Base-by-base conservation (phyloP, 169 alveolate species). In the Cytauxzoon felis region DNA sequence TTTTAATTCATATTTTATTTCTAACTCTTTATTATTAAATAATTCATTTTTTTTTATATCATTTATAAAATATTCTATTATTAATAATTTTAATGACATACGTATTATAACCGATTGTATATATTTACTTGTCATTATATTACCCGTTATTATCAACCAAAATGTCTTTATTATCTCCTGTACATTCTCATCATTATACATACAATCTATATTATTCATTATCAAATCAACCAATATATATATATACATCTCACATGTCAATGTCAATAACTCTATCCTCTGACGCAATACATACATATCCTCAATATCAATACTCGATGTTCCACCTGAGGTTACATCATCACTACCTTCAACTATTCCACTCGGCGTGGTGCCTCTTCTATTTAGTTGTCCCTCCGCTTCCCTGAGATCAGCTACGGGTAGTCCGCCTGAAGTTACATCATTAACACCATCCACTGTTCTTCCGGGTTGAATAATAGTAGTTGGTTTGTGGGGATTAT, bases 241-340 rank as follows among this genome's bases (percentile, higher is more conserved):
- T 49, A 82, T 63, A 43, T 78, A 82, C 78, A 82, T 76, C 34
- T 82, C 90, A 45, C 90, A 82, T 16, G 88, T 38, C 5, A 82
- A 47, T 11, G 90, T 58, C 33, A 78, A 78, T 29, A 82, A 53
- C 56, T 82, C 90, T 23, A 82, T 33, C 18, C 81, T 64, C 64
- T 67, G 26, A 13, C 78, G 21, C 2, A 47, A 24, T 49, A 30
- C 41, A 8, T 23, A 34, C 33, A 33, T 33, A 45, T 11, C 41
- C 53, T 9, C 66, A 7, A n/a, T n/a, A n/a, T n/a, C n/a, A n/a
- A n/a, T n/a, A n/a, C n/a, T n/a, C n/a, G n/a, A n/a, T n/a, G n/a
- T n/a, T n/a, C 23, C 49, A 19, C 5, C 42, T 2, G 13, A 38
- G 16, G 40, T 40, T n/a, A n/a, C n/a, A n/a, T n/a, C n/a, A n/a